phyloP scores from a whole-genome alignment of 305 asterid genomes.

The Fraxinus angustifolia region DNA sequence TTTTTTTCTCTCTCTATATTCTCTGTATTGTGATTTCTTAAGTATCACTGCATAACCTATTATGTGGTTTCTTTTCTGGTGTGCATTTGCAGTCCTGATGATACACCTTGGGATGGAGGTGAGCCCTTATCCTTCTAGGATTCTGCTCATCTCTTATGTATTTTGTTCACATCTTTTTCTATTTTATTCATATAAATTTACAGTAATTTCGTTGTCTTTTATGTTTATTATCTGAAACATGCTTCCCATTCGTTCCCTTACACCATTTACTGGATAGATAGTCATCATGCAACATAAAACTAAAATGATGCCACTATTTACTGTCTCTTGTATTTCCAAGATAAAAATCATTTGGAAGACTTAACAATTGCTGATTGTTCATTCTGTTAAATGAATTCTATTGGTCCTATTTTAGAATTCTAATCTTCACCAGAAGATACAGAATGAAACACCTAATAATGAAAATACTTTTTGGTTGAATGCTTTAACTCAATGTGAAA shows the following conservation, averaged over 20 bases:
- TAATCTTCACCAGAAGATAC: background rate
- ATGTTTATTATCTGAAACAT: background rate
- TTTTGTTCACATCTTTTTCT: background rate
- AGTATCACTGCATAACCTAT: slow-evolving; percentile 33
- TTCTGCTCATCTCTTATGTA: background rate
- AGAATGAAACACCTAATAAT: background rate
- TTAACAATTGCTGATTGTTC: background rate
- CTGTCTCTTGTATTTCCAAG: background rate
- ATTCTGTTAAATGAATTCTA: background rate
- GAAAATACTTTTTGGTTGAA: background rate
- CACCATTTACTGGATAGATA: background rate
- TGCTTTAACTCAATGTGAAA: background rate
- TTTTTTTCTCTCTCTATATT: background rate
- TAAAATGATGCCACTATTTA: slow-evolving; percentile 2
- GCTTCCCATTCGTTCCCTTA: background rate
- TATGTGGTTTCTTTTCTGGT: slow-evolving; percentile 44
- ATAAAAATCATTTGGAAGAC: background rate
- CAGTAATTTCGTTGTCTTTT: background rate
- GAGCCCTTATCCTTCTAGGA: slow-evolving; percentile 30
- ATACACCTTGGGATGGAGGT: slow-evolving; percentile 88
- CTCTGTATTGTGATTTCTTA: slow-evolving; percentile 5
- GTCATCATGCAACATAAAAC: slow-evolving; percentile 1
- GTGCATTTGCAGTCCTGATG: slow-evolving; percentile 69
- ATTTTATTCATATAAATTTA: background rate
- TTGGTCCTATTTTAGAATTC: background rate